A percentile compares a stretch with the other conserved stretches of the same genome.
phyloP scores from a whole-genome alignment of 345 rosid genomes.

The Hirschfeldia incana region DNA sequence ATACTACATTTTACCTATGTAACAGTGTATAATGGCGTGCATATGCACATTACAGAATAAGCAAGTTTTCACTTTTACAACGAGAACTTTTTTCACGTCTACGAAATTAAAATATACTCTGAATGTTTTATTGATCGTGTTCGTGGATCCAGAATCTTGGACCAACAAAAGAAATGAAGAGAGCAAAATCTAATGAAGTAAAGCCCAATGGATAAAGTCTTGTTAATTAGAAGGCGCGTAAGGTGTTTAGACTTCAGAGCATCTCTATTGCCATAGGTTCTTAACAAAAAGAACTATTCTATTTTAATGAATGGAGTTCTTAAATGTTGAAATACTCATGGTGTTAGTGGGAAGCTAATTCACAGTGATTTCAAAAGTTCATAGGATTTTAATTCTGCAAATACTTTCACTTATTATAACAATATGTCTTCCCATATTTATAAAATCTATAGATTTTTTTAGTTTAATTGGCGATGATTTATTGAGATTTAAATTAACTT shows the following conservation, averaged over 20 bases:
- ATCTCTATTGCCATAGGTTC: neutral
- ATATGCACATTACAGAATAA: neutral
- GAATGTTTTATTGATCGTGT: neutral
- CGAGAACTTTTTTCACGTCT: neutral
- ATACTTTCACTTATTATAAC: too few relatives aligned
- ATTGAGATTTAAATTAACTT: too few relatives aligned
- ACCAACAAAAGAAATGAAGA: neutral
- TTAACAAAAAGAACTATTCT: too few relatives aligned
- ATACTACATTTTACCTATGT: neutral
- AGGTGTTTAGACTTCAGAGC: neutral
- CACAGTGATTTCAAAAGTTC: too few relatives aligned
- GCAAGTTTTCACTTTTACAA: neutral
- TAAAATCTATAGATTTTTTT: too few relatives aligned
- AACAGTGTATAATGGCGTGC: neutral
- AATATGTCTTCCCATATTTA: too few relatives aligned
- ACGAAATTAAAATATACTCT: neutral
- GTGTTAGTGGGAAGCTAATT: too few relatives aligned
- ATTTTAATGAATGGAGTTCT: neutral
- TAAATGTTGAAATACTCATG: neutral
- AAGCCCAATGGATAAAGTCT: slow-evolving; percentile 18
- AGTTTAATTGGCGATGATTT: too few relatives aligned
- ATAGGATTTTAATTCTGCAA: too few relatives aligned
- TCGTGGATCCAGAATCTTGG: slow-evolving; percentile 10
- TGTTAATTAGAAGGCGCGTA: neutral
- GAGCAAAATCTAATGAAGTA: neutral